Evolutionary conservation across 495 filamentous ascomycete genomes (phyloP).

Genomic region (Aspergillus mulundensis): DNA sequence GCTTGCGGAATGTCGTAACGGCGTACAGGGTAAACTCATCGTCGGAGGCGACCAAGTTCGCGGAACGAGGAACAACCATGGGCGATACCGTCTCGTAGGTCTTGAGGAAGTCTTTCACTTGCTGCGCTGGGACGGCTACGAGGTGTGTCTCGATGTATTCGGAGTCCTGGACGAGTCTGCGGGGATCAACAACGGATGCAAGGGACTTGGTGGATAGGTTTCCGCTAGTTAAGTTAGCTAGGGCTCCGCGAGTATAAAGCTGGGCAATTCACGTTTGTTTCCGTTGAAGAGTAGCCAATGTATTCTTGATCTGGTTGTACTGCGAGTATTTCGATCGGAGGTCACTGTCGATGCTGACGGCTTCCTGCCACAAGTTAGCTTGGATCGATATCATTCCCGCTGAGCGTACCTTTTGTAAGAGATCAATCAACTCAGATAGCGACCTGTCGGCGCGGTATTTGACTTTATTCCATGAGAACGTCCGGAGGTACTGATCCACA

Average conservation of each 20-base stretch:
- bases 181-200: slow-evolving; percentile 76
- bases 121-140: slow-evolving; percentile 72
- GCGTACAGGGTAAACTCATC: slow-evolving; percentile 84
- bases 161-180: slow-evolving; percentile 74
- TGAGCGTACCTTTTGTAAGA: slow-evolving; percentile 69
- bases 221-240: slow-evolving; percentile 54
- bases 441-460: slow-evolving; percentile 92
- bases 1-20: slow-evolving; percentile 91
- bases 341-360: slow-evolving; percentile 84
- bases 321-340: slow-evolving; percentile 89
- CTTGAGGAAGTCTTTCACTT: slow-evolving; percentile 80
- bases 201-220: slow-evolving; percentile 94
- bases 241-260: background rate
- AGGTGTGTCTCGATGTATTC: slow-evolving; percentile 97
- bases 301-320: slow-evolving; percentile 86
- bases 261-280: slow-evolving; percentile 65
- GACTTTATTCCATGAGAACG: slow-evolving; percentile 93
- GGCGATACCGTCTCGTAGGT: slow-evolving; percentile 81
- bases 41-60: slow-evolving; percentile 70
- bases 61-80: slow-evolving; percentile 87
- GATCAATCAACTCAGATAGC: slow-evolving; percentile 77
- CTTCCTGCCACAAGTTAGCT: slow-evolving; percentile 53
- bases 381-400: background rate
- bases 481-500: slow-evolving; percentile 84
- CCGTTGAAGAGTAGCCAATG: slow-evolving; percentile 71